Conservation (phyloP, 1,139 yeast species). For the Magnusiomyces sp. region DNA sequence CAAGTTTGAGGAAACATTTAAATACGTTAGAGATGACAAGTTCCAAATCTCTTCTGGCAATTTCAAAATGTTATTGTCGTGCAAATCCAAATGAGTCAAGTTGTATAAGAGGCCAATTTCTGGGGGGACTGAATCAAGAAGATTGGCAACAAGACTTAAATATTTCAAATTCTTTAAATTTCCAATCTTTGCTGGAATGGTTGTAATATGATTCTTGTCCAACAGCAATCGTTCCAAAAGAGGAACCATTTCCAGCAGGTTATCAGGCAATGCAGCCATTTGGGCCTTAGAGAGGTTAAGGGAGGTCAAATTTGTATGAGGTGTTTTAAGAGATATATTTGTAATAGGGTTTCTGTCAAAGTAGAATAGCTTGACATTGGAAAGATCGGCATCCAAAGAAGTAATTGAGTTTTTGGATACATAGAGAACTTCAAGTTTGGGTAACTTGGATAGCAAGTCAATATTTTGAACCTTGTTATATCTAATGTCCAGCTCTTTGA, state of each 20-base stretch:
- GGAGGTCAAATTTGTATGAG: slow-evolving; percentile 52
- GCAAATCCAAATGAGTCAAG: slow-evolving; percentile 68
- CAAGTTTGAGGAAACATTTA: slow-evolving; percentile 77
- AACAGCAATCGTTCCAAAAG: slow-evolving; percentile 66
- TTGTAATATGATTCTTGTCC: slow-evolving; percentile 76
- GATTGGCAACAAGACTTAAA: slow-evolving; percentile 67
- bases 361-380: slow-evolving; percentile 33
- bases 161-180: slow-evolving; percentile 49
- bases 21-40: slow-evolving; percentile 45
- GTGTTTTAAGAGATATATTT: slow-evolving; percentile 54
- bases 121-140: slow-evolving; percentile 63
- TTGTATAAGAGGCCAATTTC: slow-evolving; percentile 53
- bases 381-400: slow-evolving; percentile 47
- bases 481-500: slow-evolving; percentile 70
- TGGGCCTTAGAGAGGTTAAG: slow-evolving; percentile 77
- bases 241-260: slow-evolving; percentile 53
- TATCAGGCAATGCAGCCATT: slow-evolving; percentile 61
- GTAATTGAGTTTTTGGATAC: slow-evolving; percentile 75
- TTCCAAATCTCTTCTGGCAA: slow-evolving; percentile 67
- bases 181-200: slow-evolving; percentile 65
- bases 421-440: slow-evolving; percentile 61
- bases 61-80: slow-evolving; percentile 70
- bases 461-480: slow-evolving; percentile 63
- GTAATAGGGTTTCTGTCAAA: slow-evolving; percentile 77
- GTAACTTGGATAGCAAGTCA: slow-evolving; percentile 53